Evolutionary conservation across 352 stramenopile genomes (phyloP).

Genomic region (Paralagenidium karlingii): DNA sequence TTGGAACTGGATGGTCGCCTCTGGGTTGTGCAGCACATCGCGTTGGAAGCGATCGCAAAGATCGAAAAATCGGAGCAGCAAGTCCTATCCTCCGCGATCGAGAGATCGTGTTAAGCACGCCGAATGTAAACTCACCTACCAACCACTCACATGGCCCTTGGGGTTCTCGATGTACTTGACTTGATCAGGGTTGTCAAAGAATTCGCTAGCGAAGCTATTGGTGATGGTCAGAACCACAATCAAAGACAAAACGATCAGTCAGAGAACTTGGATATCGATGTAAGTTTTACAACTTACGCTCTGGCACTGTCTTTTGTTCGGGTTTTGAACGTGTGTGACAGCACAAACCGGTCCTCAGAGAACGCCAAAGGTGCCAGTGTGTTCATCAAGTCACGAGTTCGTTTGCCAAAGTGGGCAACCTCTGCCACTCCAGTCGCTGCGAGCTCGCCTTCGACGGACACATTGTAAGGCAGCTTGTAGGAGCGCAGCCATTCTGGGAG

Average conservation of each 20-base stretch:
- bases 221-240: not conserved
- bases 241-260: not conserved
- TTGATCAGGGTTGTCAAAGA: slow-evolving; percentile 30
- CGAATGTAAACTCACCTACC: no score
- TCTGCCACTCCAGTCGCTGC: slow-evolving; percentile 18
- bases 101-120: no score
- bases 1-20: slow-evolving; percentile 18
- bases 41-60: slow-evolving; percentile 31
- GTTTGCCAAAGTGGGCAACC: slow-evolving; percentile 15
- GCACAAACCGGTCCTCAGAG: slow-evolving; percentile 16
- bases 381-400: slow-evolving; percentile 7
- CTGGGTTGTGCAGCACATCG: slow-evolving; percentile 31
- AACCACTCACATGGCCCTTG: slow-evolving; percentile 11
- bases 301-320: slow-evolving; percentile 45
- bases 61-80: slow-evolving; percentile 45
- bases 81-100: slow-evolving; percentile 26
- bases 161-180: slow-evolving; percentile 36
- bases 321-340: slow-evolving; percentile 35
- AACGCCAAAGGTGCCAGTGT: slow-evolving; percentile 19
- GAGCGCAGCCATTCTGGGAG: slow-evolving; percentile 43
- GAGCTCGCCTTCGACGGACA: slow-evolving; percentile 29
- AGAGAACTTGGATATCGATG: no score
- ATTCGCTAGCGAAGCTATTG: slow-evolving; percentile 30
- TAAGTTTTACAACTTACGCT: no score
- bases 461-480: slow-evolving; percentile 59